Evolutionary conservation across 345 rosid genomes (phyloP), one percentile per base, ranked within the genome.

Genomic region (Heritiera fomes): DNA sequence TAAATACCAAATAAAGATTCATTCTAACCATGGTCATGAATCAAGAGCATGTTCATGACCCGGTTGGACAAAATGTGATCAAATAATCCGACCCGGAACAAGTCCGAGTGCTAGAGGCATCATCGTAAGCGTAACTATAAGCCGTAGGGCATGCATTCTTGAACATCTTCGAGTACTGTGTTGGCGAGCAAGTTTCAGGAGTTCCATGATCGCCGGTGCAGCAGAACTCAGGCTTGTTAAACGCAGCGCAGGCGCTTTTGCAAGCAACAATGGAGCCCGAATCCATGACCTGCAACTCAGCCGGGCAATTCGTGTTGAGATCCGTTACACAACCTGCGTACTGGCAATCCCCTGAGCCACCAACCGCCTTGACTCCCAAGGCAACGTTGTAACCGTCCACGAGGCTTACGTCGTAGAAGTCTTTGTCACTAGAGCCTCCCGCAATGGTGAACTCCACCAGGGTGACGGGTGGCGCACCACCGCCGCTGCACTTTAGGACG

Each of bases 371-470:
- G 0, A 93, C 92, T 2, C 91, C 91, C 86, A 93, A 71, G 56
- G 85, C 94, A n/a, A 93, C 87, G 52, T 95, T 95, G 88, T 95
- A 95, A 2, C 98, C 98, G 76, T 95, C 98, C 46, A 95, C 98
- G 5, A 95, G 87, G 28, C 98, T 95, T n/a, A 93, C 93, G 83
- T 93, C 98, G 76, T 95, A 95, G 79, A 93, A 95, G 77, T 95
- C 98, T 78, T 87, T 91, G 23, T 82, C 88, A 17, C 43, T 58
- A 1, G 81, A 63, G 75, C 46, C 66, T 0, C 85, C 68, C 12
- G 86, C 95, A 23, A 91, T 81, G 10, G 98, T 95, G 87, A 95
- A 92, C 75, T 93, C 98, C 0, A 75, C 97, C 0, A 92, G 89
- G 38, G 91, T 80, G 3, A 82, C 92, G 0, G 98, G 98, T 15